Percentiles rank a stretch among this genome's conserved stretches.
phyloP scores from a whole-genome alignment of 148 eudicot genomes.

The Diospyros lotus region DNA sequence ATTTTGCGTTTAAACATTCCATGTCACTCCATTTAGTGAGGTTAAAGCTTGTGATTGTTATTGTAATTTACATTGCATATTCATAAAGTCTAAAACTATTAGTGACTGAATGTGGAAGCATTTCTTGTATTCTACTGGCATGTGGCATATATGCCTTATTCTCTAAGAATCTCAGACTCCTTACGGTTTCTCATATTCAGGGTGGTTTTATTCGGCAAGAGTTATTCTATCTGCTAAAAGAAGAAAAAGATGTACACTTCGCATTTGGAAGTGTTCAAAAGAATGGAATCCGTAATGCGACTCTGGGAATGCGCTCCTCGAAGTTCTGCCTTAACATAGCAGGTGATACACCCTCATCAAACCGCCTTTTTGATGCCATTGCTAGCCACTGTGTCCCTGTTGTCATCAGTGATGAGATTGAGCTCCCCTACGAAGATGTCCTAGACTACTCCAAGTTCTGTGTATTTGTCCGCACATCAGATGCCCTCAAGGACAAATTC shows the following conservation, averaged over 20 bases:
- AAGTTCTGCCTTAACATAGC: slow-evolving; percentile 88
- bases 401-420: slow-evolving; percentile 78
- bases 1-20: too few relatives aligned
- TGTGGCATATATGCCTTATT: too few relatives aligned
- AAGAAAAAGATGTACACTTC: slow-evolving; percentile 78
- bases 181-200: slow-evolving; percentile 20
- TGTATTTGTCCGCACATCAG: slow-evolving; percentile 55
- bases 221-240: slow-evolving; percentile 75
- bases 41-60: too few relatives aligned
- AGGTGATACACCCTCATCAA: slow-evolving; percentile 91
- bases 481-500: slow-evolving; percentile 60
- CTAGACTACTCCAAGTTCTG: slow-evolving; percentile 70
- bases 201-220: slow-evolving; percentile 86
- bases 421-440: slow-evolving; percentile 77
- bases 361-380: slow-evolving; percentile 88
- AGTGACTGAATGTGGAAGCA: too few relatives aligned
- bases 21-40: too few relatives aligned
- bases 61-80: too few relatives aligned
- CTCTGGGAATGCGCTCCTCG: slow-evolving; percentile 70
- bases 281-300: slow-evolving; percentile 59
- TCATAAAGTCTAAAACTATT: too few relatives aligned
- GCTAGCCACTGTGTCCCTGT: slow-evolving; percentile 90
- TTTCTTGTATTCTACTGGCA: too few relatives aligned
- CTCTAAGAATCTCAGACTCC: too few relatives aligned
- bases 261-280: slow-evolving; percentile 61